Percentiles rank a stretch among this genome's conserved stretches.
Evolutionary conservation across 169 alveolate species (phyloP).

Genomic region (Perkinsus olseni): DNA sequence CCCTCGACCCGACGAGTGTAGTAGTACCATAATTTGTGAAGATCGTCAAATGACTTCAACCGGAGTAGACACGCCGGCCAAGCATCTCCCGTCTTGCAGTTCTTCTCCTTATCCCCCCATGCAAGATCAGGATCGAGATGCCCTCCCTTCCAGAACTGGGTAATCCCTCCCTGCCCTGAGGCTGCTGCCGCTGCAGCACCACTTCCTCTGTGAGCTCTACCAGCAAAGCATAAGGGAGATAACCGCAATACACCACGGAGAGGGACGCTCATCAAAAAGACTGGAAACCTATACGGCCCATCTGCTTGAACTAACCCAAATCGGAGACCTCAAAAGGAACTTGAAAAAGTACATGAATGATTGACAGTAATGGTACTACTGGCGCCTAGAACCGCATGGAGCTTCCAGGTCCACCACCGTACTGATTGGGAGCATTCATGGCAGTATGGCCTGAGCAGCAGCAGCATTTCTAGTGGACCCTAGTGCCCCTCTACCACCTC

Average conservation of each 20-base stretch:
- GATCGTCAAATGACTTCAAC: conserved; percentile 61
- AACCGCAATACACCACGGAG: neutral
- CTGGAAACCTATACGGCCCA: too few species aligned
- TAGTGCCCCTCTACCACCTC: neutral
- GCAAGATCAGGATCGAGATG: neutral
- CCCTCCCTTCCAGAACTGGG: conserved; percentile 9
- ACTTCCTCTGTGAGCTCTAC: neutral
- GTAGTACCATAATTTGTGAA: conserved; percentile 64
- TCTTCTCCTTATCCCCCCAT: neutral
- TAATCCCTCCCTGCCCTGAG: neutral
- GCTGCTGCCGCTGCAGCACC: too few species aligned
- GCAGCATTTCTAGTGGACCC: neutral
- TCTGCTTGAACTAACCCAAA: too few species aligned
- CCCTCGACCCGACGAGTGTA: too few species aligned
- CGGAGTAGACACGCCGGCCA: conserved; percentile 71
- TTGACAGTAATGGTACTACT: too few species aligned
- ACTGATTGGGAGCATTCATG: too few species aligned
- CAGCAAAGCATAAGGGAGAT: neutral
- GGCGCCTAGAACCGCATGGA: neutral
- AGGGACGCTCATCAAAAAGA: neutral
- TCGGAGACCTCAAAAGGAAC: too few species aligned
- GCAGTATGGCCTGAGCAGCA: neutral
- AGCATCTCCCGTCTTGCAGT: conserved; percentile 52
- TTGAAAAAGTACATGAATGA: too few species aligned
- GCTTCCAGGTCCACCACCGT: neutral